Conservation (phyloP, 1,139 yeast species). For the Candida tropicalis region DNA sequence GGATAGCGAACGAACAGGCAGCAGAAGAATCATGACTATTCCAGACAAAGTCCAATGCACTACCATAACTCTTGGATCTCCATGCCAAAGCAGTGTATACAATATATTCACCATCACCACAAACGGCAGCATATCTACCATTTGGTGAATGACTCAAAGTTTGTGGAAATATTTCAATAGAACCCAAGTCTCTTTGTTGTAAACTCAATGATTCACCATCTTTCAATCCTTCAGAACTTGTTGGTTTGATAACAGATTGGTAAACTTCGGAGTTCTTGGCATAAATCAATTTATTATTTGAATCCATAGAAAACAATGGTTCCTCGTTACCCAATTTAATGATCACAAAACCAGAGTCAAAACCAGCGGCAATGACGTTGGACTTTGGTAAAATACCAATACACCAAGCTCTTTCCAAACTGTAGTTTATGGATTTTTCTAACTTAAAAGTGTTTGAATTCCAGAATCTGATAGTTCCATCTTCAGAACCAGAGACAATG, state of each 20-base stretch:
- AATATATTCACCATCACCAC: slow-evolving; percentile 97
- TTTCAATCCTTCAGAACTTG: slow-evolving; percentile 59
- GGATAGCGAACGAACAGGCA: slow-evolving; percentile 81
- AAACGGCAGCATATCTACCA: slow-evolving; percentile 95
- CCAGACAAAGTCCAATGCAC: slow-evolving; percentile 93
- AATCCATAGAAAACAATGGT: slow-evolving; percentile 92
- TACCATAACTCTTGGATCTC: slow-evolving; percentile 94
- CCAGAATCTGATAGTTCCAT: slow-evolving; percentile 80
- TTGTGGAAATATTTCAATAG: slow-evolving; percentile 91
- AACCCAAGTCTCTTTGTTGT: slow-evolving; percentile 85
- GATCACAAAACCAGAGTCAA: slow-evolving; percentile 90
- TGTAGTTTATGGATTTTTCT: slow-evolving; percentile 88
- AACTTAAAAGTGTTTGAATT: slow-evolving; percentile 78
- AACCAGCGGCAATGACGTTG: slow-evolving; percentile 87
- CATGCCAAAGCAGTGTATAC: slow-evolving; percentile 96
- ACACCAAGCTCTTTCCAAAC: slow-evolving; percentile 98
- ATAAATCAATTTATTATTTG: slow-evolving; percentile 87
- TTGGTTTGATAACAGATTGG: slow-evolving; percentile 77
- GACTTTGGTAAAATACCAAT: slow-evolving; percentile 75
- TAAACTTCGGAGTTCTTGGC: slow-evolving; percentile 89
- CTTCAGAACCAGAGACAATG: slow-evolving; percentile 82
- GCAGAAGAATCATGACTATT: slow-evolving; percentile 67
- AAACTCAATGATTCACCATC: slow-evolving; percentile 82
- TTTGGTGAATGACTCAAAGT: slow-evolving; percentile 89
- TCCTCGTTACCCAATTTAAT: slow-evolving; percentile 90